Percentiles rank a stretch among this genome's conserved stretches.
Conservation (phyloP, 352 stramenopile species). For the Globisporangium barbulae region DNA sequence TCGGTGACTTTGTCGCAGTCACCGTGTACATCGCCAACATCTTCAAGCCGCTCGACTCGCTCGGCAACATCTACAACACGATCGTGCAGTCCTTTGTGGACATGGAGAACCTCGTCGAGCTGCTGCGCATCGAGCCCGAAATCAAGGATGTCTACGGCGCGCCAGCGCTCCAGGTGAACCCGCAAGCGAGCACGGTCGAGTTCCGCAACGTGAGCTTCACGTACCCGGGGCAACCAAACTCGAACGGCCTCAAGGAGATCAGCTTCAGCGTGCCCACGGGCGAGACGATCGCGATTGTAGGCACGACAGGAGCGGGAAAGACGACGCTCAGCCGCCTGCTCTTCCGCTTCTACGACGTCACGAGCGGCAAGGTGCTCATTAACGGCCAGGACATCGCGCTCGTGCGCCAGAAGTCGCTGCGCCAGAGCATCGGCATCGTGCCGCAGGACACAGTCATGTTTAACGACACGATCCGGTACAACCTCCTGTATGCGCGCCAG, state of each 20-base stretch:
- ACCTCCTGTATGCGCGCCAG: conserved; percentile 91
- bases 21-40: conserved; percentile 94
- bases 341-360: conserved; percentile 96
- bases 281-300: conserved; percentile 93
- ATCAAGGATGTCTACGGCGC: conserved; percentile 87
- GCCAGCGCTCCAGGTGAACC: conserved; percentile 34
- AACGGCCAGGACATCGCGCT: conserved; percentile 89
- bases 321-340: conserved; percentile 94
- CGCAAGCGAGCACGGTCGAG: conserved; percentile 60
- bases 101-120: conserved; percentile 94
- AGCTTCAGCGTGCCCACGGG: conserved; percentile 63
- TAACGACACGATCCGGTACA: conserved; percentile 95
- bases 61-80: conserved; percentile 95
- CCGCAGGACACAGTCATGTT: conserved; percentile 97
- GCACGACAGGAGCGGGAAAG: conserved; percentile 90
- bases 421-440: conserved; percentile 92
- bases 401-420: conserved; percentile 88
- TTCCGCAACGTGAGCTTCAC: conserved; percentile 93
- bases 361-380: conserved; percentile 73
- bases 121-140: conserved; percentile 92
- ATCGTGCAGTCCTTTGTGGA: conserved; percentile 97
- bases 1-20: conserved; percentile 96
- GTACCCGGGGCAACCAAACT: conserved; percentile 86
- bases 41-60: conserved; percentile 96
- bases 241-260: conserved; percentile 87